Evolutionary conservation across 1,139 yeast species (phyloP).

Genomic region (Dujonia santamariae): DNA sequence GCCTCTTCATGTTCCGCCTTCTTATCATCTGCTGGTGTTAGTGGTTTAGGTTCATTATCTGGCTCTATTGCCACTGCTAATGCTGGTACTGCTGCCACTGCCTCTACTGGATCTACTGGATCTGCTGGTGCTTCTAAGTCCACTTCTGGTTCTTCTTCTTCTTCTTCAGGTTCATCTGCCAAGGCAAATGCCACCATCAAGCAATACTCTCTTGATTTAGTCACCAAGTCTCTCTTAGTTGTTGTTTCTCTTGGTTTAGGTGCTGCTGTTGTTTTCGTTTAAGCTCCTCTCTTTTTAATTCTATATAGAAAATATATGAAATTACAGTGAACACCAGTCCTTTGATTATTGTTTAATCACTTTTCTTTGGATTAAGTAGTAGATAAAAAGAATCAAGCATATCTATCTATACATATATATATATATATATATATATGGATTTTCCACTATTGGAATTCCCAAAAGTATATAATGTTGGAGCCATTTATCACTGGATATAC

Average conservation of each 20-base stretch:
- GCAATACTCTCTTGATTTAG: conserved; percentile 2
- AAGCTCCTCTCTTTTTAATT: neutral
- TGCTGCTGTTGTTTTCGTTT: conserved; percentile 6
- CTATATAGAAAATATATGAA: neutral
- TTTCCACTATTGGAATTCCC: no score
- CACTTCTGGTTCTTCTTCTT: conserved; percentile 1
- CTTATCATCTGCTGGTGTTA: conserved; percentile 37
- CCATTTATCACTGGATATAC: no score
- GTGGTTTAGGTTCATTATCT: conserved; percentile 38
- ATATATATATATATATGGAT: no score
- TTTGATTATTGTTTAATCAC: no score
- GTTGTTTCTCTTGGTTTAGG: conserved; percentile 6
- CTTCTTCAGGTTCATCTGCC: conserved; percentile 4
- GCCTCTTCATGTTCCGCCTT: conserved; percentile 53
- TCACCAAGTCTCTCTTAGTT: conserved; percentile 4
- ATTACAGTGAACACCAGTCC: neutral
- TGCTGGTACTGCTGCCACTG: conserved; percentile 17
- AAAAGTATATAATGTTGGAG: no score
- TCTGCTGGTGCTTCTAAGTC: conserved; percentile 4
- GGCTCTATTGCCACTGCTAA: conserved; percentile 20
- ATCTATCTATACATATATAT: no score
- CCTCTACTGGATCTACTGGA: conserved; percentile 5
- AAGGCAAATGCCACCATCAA: neutral
- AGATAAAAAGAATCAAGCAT: no score
- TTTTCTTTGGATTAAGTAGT: no score